Evolutionary conservation across 371 early-diverging fungal genomes (phyloP), one percentile per base, ranked within the genome.

Genomic region (Rhizopus microsporus): DNA sequence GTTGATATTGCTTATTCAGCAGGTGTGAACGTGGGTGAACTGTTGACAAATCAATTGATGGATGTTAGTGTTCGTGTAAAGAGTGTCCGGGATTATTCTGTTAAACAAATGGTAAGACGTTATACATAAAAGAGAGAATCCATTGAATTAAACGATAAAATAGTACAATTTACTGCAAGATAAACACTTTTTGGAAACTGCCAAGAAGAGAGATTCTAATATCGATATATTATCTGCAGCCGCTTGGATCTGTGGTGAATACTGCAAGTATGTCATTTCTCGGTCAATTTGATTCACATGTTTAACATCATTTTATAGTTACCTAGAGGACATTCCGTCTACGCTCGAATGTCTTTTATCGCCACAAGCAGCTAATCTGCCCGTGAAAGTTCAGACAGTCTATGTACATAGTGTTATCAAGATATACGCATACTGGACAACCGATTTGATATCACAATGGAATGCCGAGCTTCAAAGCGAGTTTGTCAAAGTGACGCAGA

Each of bases 181-280:
- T 62, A 71, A 70, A 7, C 67, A 65, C 29, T 71, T 93, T 40
- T 67, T 92, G 12, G 81, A 88, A 23, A 81, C 87, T 8, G 81
- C 79, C 4, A 80, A 74, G 23, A 74, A 75, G 31, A 82, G 85
- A 29, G 82, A 83, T 48, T 83, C 90, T 7, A 90, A 92, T 60
- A 76, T 88, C 13, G 83, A 85, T 58, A 89, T 95, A 0, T 67
- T 96, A 12, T 82, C 86, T 35, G 93, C 93, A 9, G 94, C 96
- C 7, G 94, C 94, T 1, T 96, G 93, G 88, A 86, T 95, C 34
- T 79, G 88, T 40, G 96, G 96, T 35, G 96, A 96, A 69, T 94
- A 92, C 66, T 88, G 89, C 74, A 74, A 80, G 60, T 81, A 58
- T 31, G 52, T 47, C 9, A 47, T 10, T 3, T 16, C 39, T 15